Evolutionary conservation across 441 rosid species (phyloP).

Genomic region (Omphalea diandra): DNA sequence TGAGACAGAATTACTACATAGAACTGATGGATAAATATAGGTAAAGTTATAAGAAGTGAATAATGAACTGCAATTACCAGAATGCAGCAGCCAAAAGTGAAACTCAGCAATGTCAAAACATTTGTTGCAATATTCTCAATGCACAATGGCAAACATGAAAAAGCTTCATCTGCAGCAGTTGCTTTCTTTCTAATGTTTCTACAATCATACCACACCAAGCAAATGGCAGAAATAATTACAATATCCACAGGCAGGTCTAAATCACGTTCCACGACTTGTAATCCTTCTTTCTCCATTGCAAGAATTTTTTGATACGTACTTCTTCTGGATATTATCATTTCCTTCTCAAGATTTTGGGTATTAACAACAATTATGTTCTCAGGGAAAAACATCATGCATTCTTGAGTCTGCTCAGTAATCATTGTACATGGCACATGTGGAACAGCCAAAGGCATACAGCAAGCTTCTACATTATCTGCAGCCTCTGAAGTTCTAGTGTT

Average conservation of each 20-base stretch:
- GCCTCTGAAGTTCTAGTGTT: constrained; percentile 32
- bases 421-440: constrained; percentile 30
- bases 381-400: constrained; percentile 33
- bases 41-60: neutral
- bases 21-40: constrained; percentile 4
- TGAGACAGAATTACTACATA: constrained; percentile 2
- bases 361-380: constrained; percentile 62
- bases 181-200: constrained; percentile 57
- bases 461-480: constrained; percentile 40
- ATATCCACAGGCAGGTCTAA: constrained; percentile 77
- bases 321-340: constrained; percentile 85
- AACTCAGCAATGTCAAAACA: constrained; percentile 76
- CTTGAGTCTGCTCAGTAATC: constrained; percentile 39
- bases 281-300: constrained; percentile 81
- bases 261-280: constrained; percentile 92
- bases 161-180: constrained; percentile 54
- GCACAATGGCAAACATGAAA: constrained; percentile 65
- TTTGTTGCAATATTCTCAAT: constrained; percentile 82
- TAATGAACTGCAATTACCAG: constrained; percentile 52
- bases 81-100: constrained; percentile 75
- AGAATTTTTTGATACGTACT: constrained; percentile 79
- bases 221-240: constrained; percentile 64
- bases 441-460: constrained; percentile 32
- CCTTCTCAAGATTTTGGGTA: constrained; percentile 71
- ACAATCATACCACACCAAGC: constrained; percentile 85